Percentiles rank a stretch among this genome's conserved stretches.
These are phyloP conservation scores for Francoa sonchifolia DNA, from an alignment of 441 rosid genomes.

Conservation along the genomic window DNA sequence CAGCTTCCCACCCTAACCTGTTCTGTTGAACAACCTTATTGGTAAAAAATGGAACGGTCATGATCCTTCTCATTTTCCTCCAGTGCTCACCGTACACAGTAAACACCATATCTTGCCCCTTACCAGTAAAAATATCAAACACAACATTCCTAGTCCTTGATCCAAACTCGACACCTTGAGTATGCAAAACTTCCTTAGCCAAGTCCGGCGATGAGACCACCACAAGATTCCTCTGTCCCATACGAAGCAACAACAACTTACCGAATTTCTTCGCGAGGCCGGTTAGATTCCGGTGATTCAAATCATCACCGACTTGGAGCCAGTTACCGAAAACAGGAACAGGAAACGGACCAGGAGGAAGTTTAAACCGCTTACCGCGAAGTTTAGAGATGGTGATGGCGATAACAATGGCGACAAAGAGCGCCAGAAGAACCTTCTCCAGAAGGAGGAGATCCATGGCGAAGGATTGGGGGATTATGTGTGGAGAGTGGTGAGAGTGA, in stretches of 20 bases:
- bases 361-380: constrained; percentile 71
- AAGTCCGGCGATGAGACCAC: constrained; percentile 78
- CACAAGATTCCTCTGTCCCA: constrained; percentile 90
- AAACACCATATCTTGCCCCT: constrained; percentile 97
- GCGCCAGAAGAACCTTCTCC: constrained; percentile 68
- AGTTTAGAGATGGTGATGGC: constrained; percentile 62
- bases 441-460: constrained; percentile 76
- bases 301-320: constrained; percentile 93
- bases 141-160: constrained; percentile 88
- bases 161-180: constrained; percentile 91
- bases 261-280: constrained; percentile 72
- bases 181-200: constrained; percentile 76
- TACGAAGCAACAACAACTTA: constrained; percentile 58
- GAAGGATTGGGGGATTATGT: not conserved
- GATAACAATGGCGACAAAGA: constrained; percentile 46
- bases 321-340: constrained; percentile 87
- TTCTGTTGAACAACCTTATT: constrained; percentile 83
- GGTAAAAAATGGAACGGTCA: constrained; percentile 98
- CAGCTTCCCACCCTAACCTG: constrained; percentile 66
- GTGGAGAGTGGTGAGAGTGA: not conserved
- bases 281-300: constrained; percentile 75
- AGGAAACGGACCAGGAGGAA: constrained; percentile 82
- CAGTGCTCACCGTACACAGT: constrained; percentile 96
- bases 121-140: constrained; percentile 88
- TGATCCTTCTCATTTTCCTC: constrained; percentile 91